Conservation (phyloP, 441 rosid genomes). For the Hura crepitans region DNA sequence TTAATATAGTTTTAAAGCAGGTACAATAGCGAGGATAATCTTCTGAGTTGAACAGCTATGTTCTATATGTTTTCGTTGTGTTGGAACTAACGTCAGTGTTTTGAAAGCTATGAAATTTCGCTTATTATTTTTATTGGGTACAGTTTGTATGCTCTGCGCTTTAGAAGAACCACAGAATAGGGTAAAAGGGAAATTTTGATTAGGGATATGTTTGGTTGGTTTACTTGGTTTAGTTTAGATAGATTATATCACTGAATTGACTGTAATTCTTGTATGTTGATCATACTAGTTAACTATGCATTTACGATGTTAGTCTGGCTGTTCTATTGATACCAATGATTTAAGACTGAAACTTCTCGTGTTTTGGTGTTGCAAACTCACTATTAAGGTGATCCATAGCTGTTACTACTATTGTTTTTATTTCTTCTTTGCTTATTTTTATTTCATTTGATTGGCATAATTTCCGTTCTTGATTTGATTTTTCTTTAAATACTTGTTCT, state of each 20-base stretch:
- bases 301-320: neutral
- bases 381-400: no score
- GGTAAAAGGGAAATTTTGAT: neutral
- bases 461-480: no score
- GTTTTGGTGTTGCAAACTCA: neutral
- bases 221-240: neutral
- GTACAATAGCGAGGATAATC: neutral
- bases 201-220: neutral
- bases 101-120: neutral
- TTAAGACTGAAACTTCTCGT: neutral
- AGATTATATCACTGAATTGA: constrained; percentile 3
- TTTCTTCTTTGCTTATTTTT: neutral
- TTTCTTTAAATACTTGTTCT: no score
- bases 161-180: neutral
- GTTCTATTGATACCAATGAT: neutral
- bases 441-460: neutral
- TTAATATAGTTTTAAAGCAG: neutral
- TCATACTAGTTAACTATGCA: neutral
- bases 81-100: neutral
- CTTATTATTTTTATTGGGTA: neutral
- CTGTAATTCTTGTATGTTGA: neutral
- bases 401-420: neutral
- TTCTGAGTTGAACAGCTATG: neutral
- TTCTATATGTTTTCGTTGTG: neutral
- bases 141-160: neutral